Conservation (phyloP, 257 asterid species). For the Fraxinus excelsior region DNA sequence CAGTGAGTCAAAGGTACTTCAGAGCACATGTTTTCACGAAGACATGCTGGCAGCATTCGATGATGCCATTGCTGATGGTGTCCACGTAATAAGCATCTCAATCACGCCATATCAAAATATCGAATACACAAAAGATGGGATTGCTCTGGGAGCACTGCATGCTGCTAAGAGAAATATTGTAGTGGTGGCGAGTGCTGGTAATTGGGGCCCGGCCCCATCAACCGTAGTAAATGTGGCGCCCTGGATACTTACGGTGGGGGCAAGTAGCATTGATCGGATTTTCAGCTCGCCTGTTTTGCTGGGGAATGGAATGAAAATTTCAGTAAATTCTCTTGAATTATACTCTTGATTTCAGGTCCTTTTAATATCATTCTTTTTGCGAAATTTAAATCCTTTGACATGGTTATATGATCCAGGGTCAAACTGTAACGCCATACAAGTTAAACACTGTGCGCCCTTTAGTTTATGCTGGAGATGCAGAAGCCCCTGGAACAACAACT, state of each 20-base stretch:
- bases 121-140: constrained; percentile 13
- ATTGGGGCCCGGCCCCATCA: constrained; percentile 27
- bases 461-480: constrained; percentile 37
- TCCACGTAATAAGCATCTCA: constrained; percentile 36
- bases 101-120: neutral
- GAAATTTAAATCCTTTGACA: neutral
- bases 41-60: constrained; percentile 46
- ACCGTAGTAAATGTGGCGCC: constrained; percentile 32
- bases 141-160: constrained; percentile 32
- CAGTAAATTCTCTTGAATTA: constrained; percentile 19
- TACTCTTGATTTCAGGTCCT: neutral
- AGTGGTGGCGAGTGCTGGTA: constrained; percentile 35
- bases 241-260: constrained; percentile 43
- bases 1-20: neutral
- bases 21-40: constrained; percentile 14
- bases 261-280: constrained; percentile 37
- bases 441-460: constrained; percentile 24
- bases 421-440: constrained; percentile 26
- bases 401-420: constrained; percentile 32
- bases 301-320: constrained; percentile 35
- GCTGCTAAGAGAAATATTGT: constrained; percentile 27
- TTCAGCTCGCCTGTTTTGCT: constrained; percentile 31
- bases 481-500: constrained; percentile 30
- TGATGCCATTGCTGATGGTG: constrained; percentile 42
- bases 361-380: neutral